Percentiles rank a stretch among this genome's conserved stretches.
Conservation (phyloP, 2,329 filamentous ascomycete species). For the Nigrograna mackinnonii region DNA sequence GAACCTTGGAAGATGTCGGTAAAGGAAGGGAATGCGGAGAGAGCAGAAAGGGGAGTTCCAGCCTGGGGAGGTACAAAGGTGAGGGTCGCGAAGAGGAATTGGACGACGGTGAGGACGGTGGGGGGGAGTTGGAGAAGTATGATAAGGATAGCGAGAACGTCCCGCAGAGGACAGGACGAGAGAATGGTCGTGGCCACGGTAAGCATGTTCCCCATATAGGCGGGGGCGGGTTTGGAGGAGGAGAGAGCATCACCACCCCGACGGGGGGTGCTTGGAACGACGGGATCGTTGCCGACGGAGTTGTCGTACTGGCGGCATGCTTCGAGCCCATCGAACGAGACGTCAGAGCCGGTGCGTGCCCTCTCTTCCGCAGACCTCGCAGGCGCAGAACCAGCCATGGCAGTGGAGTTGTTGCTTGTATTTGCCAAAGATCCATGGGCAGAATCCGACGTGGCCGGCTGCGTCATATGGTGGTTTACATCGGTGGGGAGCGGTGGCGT, state of each 20-base stretch:
- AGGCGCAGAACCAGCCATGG: constrained; percentile 8
- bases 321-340: constrained; percentile 45
- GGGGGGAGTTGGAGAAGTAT: constrained; percentile 91
- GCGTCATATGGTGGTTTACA: constrained; percentile 42
- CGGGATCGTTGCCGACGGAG: constrained; percentile 36
- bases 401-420: constrained; percentile 11
- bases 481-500: constrained; percentile 44
- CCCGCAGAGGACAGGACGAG: constrained; percentile 85
- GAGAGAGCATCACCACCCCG: constrained; percentile 72
- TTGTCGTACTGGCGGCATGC: constrained; percentile 33
- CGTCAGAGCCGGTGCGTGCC: constrained; percentile 47
- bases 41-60: constrained; percentile 74
- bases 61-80: constrained; percentile 84
- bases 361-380: constrained; percentile 23
- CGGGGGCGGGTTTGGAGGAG: constrained; percentile 62
- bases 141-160: constrained; percentile 96
- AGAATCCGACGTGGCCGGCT: constrained; percentile 10
- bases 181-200: constrained; percentile 85
- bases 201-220: constrained; percentile 69
- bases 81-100: constrained; percentile 88
- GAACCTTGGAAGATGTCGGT: constrained; percentile 91
- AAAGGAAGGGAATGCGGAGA: constrained; percentile 75
- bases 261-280: constrained; percentile 47
- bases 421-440: constrained; percentile 9
- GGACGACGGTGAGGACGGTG: constrained; percentile 83